Conservation (phyloP, 2,329 filamentous ascomycete genomes). For the Capronia epimyces region DNA sequence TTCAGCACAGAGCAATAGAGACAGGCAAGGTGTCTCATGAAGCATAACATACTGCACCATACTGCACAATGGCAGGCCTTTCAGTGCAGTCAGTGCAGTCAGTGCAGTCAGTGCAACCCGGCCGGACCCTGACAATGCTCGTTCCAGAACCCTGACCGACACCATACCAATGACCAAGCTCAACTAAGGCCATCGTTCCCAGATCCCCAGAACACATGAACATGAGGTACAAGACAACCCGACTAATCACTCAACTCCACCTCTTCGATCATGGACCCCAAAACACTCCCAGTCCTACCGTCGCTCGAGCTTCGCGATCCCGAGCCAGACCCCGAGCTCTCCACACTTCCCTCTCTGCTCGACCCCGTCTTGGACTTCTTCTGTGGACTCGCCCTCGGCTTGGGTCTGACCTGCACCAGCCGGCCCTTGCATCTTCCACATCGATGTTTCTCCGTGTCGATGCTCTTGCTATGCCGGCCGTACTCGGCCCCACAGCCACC, state of each 20-base stretch:
- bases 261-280: slow-evolving; percentile 19
- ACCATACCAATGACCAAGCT: neutral
- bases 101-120: too few relatives aligned
- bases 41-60: too few relatives aligned
- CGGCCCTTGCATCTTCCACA: slow-evolving; percentile 71
- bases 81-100: too few relatives aligned
- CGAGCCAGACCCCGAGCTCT: slow-evolving; percentile 23
- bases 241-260: slow-evolving; percentile 23
- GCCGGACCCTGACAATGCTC: too few relatives aligned
- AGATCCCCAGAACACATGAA: neutral
- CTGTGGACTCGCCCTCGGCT: slow-evolving; percentile 49
- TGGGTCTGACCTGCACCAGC: slow-evolving; percentile 73
- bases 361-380: slow-evolving; percentile 12
- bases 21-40: too few relatives aligned
- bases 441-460: slow-evolving; percentile 64
- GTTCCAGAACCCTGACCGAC: neutral
- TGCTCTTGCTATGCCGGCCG: slow-evolving; percentile 79
- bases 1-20: too few relatives aligned
- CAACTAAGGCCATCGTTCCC: neutral
- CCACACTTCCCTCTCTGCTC: slow-evolving; percentile 12
- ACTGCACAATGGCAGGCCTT: too few relatives aligned
- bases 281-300: slow-evolving; percentile 16
- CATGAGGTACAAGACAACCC: neutral
- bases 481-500: slow-evolving; percentile 62
- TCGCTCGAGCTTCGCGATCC: neutral